A percentile compares a stretch with the other conserved stretches of the same genome.
Evolutionary conservation across 1,284 basidiomycete genomes (phyloP).

Genomic region (Cystobasidium pallidum): DNA sequence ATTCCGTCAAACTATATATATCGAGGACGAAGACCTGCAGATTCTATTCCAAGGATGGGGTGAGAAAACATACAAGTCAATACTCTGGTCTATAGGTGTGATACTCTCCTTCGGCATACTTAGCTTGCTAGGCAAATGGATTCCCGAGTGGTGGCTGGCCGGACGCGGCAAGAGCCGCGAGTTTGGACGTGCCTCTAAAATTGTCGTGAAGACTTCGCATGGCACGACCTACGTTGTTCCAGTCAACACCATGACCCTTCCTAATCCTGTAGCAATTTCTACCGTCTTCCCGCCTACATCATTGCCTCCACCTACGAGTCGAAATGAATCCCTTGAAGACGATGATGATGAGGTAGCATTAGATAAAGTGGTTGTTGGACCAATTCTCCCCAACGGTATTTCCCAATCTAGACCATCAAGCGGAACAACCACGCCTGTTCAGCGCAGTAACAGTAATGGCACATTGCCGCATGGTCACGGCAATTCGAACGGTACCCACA

Average conservation of each 20-base stretch:
- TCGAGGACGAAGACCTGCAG: conserved; percentile 87
- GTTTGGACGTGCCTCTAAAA: conserved; percentile 74
- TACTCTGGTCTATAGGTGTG: conserved; percentile 74
- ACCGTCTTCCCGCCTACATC: conserved; percentile 68
- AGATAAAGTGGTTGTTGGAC: conserved; percentile 51
- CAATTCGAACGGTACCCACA: conserved; percentile 16
- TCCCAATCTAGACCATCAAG: conserved; percentile 59
- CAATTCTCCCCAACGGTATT: conserved; percentile 55
- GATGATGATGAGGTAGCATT: conserved; percentile 35
- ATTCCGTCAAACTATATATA: conserved; percentile 75
- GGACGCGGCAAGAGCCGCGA: conserved; percentile 83
- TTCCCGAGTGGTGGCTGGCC: conserved; percentile 83
- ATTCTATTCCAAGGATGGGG: conserved; percentile 90
- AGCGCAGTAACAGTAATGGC: conserved; percentile 3
- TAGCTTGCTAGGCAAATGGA: conserved; percentile 87
- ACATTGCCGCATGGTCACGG: conserved; percentile 1
- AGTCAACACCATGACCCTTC: conserved; percentile 70
- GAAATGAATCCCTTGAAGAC: conserved; percentile 42
- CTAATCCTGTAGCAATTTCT: conserved; percentile 66
- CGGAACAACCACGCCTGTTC: conserved; percentile 14
- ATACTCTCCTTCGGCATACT: conserved; percentile 74
- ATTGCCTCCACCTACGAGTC: conserved; percentile 40
- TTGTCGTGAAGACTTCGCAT: conserved; percentile 88
- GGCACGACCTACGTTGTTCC: conserved; percentile 79
- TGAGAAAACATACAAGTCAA: conserved; percentile 66